A percentile compares a stretch with the other conserved stretches of the same genome.
phyloP scores from a whole-genome alignment of 495 filamentous ascomycete species.

The Hypoxylon subgilvum region DNA sequence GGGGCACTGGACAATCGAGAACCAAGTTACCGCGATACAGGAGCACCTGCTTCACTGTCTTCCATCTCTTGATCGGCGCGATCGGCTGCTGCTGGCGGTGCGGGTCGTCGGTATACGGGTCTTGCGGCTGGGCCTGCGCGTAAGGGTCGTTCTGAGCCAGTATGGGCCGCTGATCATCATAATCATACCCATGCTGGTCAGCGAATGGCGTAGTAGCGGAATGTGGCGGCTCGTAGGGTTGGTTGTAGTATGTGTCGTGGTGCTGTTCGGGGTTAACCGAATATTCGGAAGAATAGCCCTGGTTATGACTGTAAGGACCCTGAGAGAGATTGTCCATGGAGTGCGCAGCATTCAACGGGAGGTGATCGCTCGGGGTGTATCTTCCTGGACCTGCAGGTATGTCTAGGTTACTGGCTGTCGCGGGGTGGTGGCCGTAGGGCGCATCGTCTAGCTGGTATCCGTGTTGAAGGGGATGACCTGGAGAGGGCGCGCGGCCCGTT shows the following conservation, averaged over 20 bases:
- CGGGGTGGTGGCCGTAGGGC: constrained; percentile 56
- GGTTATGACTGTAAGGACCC: constrained; percentile 71
- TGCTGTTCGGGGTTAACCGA: constrained; percentile 79
- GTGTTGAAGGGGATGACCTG: constrained; percentile 60
- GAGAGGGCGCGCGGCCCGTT: constrained; percentile 63
- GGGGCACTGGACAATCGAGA: constrained; percentile 94
- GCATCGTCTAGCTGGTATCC: constrained; percentile 76
- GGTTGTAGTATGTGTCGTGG: constrained; percentile 84
- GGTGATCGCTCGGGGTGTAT: constrained; percentile 55
- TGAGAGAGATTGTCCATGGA: constrained; percentile 73
- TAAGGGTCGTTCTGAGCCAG: constrained; percentile 55
- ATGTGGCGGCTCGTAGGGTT: constrained; percentile 78
- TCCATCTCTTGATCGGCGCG: constrained; percentile 83
- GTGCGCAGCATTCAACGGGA: constrained; percentile 59
- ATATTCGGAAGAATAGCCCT: constrained; percentile 69
- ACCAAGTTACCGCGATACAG: constrained; percentile 97
- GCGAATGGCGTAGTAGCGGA: constrained; percentile 46
- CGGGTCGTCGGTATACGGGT: constrained; percentile 56
- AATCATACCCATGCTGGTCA: constrained; percentile 62
- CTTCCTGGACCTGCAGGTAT: constrained; percentile 68
- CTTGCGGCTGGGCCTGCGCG: constrained; percentile 42
- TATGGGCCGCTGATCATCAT: constrained; percentile 59
- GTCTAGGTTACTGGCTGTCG: constrained; percentile 59
- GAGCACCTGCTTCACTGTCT: constrained; percentile 97
- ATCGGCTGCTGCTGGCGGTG: constrained; percentile 61